Evolutionary conservation across 2,329 filamentous ascomycete species (phyloP), one percentile per base, ranked within the genome.

Genomic region (Tympanopsis confertula): DNA sequence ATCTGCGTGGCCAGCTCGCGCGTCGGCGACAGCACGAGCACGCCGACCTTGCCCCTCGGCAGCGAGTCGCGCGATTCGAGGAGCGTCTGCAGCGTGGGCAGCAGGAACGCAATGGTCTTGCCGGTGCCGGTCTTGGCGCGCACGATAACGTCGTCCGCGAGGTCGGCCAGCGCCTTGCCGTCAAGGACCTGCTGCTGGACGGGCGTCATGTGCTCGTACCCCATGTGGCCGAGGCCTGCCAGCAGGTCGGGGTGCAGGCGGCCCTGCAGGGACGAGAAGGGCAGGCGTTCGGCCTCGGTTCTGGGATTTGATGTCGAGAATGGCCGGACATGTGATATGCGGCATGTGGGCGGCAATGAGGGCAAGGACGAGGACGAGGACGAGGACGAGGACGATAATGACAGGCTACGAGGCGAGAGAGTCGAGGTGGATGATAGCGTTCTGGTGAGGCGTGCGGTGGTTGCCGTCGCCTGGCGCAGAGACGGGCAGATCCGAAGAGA

Each of bases 41-140:
- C 50, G 14, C 67, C 67, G 36, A 82, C 67, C 0, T 78, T 77
- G 2, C 78, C 78, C 44, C 82, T 78, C 50, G 74, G 65, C 15
- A 66, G 63, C 26, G 74, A 69, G 77, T 77, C 51, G 82, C 78
- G 50, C 82, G 78, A 37, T 35, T 13, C 3, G 14, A 80, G 58
- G 43, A 82, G 73, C 42, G 68, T 72, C 38, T 78, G 65, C 51
- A 82, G 81, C 74, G 82, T 80, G 4, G 78, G 78, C 22, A 82
- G 65, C 19, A 80, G 58, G 48, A 81, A 82, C 4, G 77, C 78
- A 42, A 81, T 66, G 0, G 78, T 82, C 55, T 82, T 82, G 44
- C 78, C 78, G 15, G 78, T 82, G 12, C 78, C 78, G 29, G 78
- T 82, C 56, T 82, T 82, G 5, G 78, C 78, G 36, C 82, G 73